Base-by-base conservation (phyloP, 495 filamentous ascomycete genomes). In the Daldinia decipiens region DNA sequence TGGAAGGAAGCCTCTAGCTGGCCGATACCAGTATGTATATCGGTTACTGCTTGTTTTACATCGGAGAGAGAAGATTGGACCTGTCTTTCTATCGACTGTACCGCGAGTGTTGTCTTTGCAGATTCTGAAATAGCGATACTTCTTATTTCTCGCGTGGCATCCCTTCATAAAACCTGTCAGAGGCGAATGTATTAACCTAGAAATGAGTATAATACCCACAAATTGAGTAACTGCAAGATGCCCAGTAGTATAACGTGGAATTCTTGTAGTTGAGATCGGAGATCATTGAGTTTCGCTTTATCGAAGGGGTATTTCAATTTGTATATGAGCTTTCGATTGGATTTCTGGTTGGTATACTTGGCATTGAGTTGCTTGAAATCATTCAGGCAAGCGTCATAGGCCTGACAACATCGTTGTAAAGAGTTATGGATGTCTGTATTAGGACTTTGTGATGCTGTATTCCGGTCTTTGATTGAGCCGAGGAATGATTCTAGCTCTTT, bases 291-390 rank as follows among this genome's bases (percentile, higher is more conserved):
- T 4, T 70, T 40, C 2, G 21, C 24, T 26, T 64, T 70, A 17
- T 60, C 39, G 11, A 70, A 59, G n/a, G 60, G 55, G 54, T 64
- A 70, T 31, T 70, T 70, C 0, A 64, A 47, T 11, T 24, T 24
- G 0, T 17, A 34, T 36, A 54, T 9, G 4, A 64, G 24, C 11
- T 8, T 54, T n/a, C 36, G 43, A 4, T 45, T 39, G 19, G 50
- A 21, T 29, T 29, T n/a, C 5, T 24, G 50, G 11, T 31, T n/a
- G 15, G 36, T 21, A 39, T 69, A 69, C 21, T 59, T 63, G 4
- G 40, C 47, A 7, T 36, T 38, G 5, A 64, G 27, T 21, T 12
- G 40, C 38, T 69, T 69, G 60, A 63, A 45, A n/a, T 69, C 45
- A 4, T 38, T 19, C 17, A 69, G 29, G 19, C 67, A 69, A 24